Percentiles rank a stretch among this genome's conserved stretches.
Evolutionary conservation across 2,329 filamentous ascomycete genomes (phyloP).

Genomic region (Aspergillus fijiensis): DNA sequence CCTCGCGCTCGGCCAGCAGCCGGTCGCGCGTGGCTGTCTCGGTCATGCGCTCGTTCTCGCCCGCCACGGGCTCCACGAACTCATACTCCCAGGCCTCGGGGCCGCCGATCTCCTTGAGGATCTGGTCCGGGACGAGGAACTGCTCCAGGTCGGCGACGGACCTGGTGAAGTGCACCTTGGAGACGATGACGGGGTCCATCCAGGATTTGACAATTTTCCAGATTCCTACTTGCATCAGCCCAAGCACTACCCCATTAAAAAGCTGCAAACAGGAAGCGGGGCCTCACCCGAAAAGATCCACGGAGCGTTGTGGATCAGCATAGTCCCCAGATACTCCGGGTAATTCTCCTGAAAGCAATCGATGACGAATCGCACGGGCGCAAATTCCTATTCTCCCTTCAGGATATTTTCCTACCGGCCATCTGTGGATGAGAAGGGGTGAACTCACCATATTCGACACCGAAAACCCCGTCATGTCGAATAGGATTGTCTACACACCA

Average conservation of each 20-base stretch:
- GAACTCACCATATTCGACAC: constrained; percentile 84
- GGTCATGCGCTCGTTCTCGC: constrained; percentile 74
- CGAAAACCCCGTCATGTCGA: constrained; percentile 92
- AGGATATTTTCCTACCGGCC: not conserved
- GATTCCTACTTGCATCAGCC: constrained; percentile 57
- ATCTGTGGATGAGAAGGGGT: too few species aligned
- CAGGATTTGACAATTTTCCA: constrained; percentile 93
- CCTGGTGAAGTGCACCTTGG: constrained; percentile 88
- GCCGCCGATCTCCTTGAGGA: constrained; percentile 79
- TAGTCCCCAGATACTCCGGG: constrained; percentile 83
- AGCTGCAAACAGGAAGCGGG: too few species aligned
- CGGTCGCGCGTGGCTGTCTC: constrained; percentile 61
- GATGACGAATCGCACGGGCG: constrained; percentile 96
- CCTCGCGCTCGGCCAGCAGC: constrained; percentile 62
- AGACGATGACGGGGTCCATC: constrained; percentile 93
- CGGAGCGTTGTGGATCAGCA: constrained; percentile 89
- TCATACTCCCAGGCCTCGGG: constrained; percentile 77
- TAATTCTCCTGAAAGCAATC: constrained; percentile 98
- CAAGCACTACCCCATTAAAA: too few species aligned
- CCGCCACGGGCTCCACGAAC: constrained; percentile 71
- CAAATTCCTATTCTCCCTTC: constrained; percentile 66
- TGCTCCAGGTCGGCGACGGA: constrained; percentile 71
- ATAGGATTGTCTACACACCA: constrained; percentile 71
- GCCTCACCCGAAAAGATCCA: constrained; percentile 79
- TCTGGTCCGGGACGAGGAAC: constrained; percentile 67